These are phyloP conservation scores for Massariosphaeria phaeospora DNA, from an alignment of 495 filamentous ascomycete species.

Conservation along the genomic window DNA sequence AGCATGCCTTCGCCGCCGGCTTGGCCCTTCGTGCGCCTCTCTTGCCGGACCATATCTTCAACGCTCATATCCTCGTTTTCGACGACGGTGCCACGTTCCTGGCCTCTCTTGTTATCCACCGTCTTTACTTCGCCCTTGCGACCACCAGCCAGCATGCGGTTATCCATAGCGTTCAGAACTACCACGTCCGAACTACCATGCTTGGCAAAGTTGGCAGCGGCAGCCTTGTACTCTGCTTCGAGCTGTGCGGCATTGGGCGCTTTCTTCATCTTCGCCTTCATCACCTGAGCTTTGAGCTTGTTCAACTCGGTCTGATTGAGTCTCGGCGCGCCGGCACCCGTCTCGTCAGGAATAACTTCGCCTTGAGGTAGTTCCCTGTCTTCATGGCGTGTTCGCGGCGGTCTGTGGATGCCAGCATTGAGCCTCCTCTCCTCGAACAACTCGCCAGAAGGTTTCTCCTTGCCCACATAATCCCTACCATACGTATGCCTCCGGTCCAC, in stretches of 20 bases:
- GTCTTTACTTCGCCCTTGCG: conserved; percentile 68
- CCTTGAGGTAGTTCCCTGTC: conserved; percentile 50
- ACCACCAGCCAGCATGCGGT: conserved; percentile 73
- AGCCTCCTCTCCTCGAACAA: conserved; percentile 71
- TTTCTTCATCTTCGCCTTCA: conserved; percentile 84
- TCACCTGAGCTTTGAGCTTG: conserved; percentile 80
- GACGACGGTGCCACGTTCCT: conserved; percentile 71
- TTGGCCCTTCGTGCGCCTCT: conserved; percentile 74
- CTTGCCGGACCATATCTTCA: conserved; percentile 92
- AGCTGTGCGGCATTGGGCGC: conserved; percentile 68
- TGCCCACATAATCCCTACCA: conserved; percentile 78
- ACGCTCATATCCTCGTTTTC: conserved; percentile 95
- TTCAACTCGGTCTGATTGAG: conserved; percentile 79
- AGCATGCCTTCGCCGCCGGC: conserved; percentile 74
- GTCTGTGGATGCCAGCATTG: conserved; percentile 45
- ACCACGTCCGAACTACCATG: conserved; percentile 61
- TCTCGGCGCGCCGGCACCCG: conserved; percentile 44
- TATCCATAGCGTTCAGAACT: conserved; percentile 81
- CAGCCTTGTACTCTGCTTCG: conserved; percentile 78
- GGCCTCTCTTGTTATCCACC: conserved; percentile 68
- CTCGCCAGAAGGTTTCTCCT: conserved; percentile 84
- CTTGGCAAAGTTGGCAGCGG: conserved; percentile 57
- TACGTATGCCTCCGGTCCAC: conserved; percentile 79
- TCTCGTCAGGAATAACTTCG: conserved; percentile 43
- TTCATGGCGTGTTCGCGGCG: conserved; percentile 34